Evolutionary conservation across 208 protist species (phyloP), one percentile per base, ranked within the genome.

Genomic region (Acanthamoeba triangularis): DNA sequence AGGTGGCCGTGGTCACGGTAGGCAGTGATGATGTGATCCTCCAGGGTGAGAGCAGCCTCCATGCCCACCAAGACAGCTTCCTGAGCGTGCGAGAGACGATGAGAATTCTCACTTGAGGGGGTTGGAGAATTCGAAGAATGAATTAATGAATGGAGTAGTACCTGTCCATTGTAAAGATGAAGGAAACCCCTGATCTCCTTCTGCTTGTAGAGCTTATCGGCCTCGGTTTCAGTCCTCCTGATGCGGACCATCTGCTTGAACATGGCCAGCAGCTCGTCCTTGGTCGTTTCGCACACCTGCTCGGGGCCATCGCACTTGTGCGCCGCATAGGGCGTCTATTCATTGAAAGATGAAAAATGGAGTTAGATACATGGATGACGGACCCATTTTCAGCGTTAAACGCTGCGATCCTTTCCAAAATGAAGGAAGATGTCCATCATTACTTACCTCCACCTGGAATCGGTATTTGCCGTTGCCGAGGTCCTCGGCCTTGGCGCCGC

Each of bases 141-240:
- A 44, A 7, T 8, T 28, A 37, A 30, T 72, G 65, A 44, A 7
- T 8, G 65, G 16, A 69, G 56, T 59, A 30, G 35, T 93, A 98
- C 96, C 95, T 99, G 99, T 52, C 99, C 99, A 97, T 99, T 99
- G 98, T 99, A 99, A 35, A 99, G 97, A 96, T 99, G 99, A 97
- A 99, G 99, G 97, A 99, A 99, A 93, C 99, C 99, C 85, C 98
- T 98, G 94, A 99, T 99, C n/a, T 96, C 82, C 91, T 98, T 98
- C 61, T 91, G 97, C 97, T 99, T 99, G 98, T 99, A 99, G 88
- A 99, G 98, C 95, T 99, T 98, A 96, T 99, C 99, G 78, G 98
- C 97, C 84, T 98, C 98, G 23, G 98, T 98, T 97, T 99, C 99
- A 97, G 99, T 99, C 88, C 99, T 98, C 90, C 99, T 98, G 93